Evolutionary conservation across 768 basidiomycete species (phyloP), one percentile per base, ranked within the genome.

Genomic region (Crepidotus variabilis): DNA sequence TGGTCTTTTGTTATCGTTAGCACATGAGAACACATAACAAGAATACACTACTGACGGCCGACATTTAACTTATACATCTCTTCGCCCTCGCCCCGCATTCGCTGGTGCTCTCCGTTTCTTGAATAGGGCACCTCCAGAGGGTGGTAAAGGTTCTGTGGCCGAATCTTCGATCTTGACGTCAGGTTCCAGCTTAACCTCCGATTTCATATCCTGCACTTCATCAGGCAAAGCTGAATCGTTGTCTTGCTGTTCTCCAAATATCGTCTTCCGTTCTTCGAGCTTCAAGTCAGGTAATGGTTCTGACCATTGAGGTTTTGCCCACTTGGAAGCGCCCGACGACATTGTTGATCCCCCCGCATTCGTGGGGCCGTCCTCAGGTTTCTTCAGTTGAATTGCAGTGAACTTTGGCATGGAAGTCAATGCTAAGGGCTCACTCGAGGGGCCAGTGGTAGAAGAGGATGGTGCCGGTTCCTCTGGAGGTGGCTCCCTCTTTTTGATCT

Each of bases 401-500:
- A 66, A 70, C 50, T 65, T 68, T 8, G 60, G 59, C 1, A 50
- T 61, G 57, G 46, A 16, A 24, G 39, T 20, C 55, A 46, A 36
- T 56, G 21, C 34, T 36, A 39, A 10, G 58, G 24, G 10, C 51
- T 18, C 35, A 34, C 49, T 18, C 18, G 59, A 32, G 36, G 62
- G 45, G 6, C 60, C 46, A 1, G 60, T 50, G 7, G 50, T 51
- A 14, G 58, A 21, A 28, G 51, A 52, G 3, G 61, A n/a, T 50
- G 54, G 48, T 9, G 55, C 56, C 7, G 60, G 56, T 32, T 8
- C 28, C 28, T 63, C 67, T 35, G 66, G 63, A 35, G 59, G 60
- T 0, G 61, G 58, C 51, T 82, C 79, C 65, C 78, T 79, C 72
- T 81, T 84, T 70, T 85, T 88, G 33, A 82, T 60, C 65, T 86